These are phyloP conservation scores for Ziziphus jujuba DNA, from an alignment of 306 rosid species.

Conservation along the genomic window DNA sequence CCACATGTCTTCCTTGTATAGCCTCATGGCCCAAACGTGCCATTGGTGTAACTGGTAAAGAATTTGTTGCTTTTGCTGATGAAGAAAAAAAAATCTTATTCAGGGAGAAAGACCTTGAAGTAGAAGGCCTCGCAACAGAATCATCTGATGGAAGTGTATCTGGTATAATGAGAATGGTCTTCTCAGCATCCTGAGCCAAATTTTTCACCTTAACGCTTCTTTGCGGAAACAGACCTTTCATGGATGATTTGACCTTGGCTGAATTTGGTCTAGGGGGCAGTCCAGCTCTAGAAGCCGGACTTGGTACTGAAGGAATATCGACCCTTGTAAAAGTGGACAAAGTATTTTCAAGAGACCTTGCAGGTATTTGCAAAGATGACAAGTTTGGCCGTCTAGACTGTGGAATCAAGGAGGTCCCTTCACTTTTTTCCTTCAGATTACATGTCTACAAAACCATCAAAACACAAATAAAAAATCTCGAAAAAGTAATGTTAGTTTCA, in stretches of 20 bases:
- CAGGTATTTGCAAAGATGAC: slow-evolving; percentile 65
- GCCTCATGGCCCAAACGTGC: slow-evolving; percentile 40
- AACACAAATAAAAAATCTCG: slow-evolving; percentile 7
- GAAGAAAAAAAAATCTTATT: slow-evolving; percentile 57
- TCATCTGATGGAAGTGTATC: slow-evolving; percentile 47
- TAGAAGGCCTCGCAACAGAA: slow-evolving; percentile 48
- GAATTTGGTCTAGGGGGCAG: slow-evolving; percentile 73
- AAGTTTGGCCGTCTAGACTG: slow-evolving; percentile 58
- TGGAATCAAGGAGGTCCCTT: slow-evolving; percentile 34
- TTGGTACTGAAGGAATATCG: slow-evolving; percentile 44
- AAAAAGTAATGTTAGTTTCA: neutral
- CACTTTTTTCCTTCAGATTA: slow-evolving; percentile 34
- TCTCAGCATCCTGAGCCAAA: slow-evolving; percentile 51
- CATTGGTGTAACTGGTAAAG: slow-evolving; percentile 74
- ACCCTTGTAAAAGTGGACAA: slow-evolving; percentile 44
- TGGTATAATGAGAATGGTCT: slow-evolving; percentile 59
- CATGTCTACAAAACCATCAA: slow-evolving; percentile 31
- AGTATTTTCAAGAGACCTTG: slow-evolving; percentile 59
- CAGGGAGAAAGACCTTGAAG: slow-evolving; percentile 64
- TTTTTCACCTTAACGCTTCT: slow-evolving; percentile 53
- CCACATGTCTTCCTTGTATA: slow-evolving; percentile 38
- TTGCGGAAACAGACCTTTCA: slow-evolving; percentile 53
- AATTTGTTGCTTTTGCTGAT: slow-evolving; percentile 48
- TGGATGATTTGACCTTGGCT: slow-evolving; percentile 52
- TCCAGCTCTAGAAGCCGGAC: slow-evolving; percentile 69